A percentile compares a stretch with the other conserved stretches of the same genome.
phyloP scores from a whole-genome alignment of 805 yeast species.

The Middelhovenomyces tepae region DNA sequence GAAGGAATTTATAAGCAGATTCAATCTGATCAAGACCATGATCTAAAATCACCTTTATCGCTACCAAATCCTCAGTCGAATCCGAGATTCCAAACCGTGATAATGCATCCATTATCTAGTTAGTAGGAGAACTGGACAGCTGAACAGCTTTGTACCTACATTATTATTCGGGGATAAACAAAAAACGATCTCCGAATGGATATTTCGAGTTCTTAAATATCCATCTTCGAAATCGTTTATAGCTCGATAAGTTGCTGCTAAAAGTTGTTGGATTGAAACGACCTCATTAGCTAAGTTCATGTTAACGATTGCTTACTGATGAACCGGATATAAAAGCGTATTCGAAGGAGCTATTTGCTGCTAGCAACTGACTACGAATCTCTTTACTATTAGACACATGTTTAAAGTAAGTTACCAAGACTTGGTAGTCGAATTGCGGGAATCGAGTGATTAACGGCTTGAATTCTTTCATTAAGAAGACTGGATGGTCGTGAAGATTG shows the following conservation, averaged over 20 bases:
- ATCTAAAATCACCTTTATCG: conserved; percentile 35
- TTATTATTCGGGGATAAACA: conserved; percentile 47
- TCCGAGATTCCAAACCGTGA: conserved; percentile 61
- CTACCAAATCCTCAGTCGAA: conserved; percentile 37
- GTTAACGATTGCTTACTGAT: no score
- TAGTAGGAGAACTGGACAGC: no score
- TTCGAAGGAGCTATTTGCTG: conserved; percentile 42
- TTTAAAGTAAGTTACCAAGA: conserved; percentile 37
- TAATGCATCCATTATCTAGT: conserved; percentile 53
- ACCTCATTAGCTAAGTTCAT: no score
- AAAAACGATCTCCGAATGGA: conserved; percentile 66
- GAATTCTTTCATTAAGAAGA: no score
- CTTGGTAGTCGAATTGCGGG: conserved; percentile 39
- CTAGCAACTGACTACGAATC: conserved; percentile 24
- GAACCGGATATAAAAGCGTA: conserved; percentile 59
- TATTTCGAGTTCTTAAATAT: conserved; percentile 48
- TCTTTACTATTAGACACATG: conserved; percentile 37
- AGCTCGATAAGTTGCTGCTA: conserved; percentile 52
- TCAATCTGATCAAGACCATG: conserved; percentile 16
- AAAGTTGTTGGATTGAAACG: conserved; percentile 52
- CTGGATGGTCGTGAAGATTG: no score
- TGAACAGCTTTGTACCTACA: no score
- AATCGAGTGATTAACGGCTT: conserved; percentile 8
- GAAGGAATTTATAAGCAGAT: conserved; percentile 12
- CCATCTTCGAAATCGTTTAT: conserved; percentile 41